A percentile compares a stretch with the other conserved stretches of the same genome.
These are phyloP conservation scores for Salix suchowensis DNA, from an alignment of 345 rosid species.

Conservation along the genomic window DNA sequence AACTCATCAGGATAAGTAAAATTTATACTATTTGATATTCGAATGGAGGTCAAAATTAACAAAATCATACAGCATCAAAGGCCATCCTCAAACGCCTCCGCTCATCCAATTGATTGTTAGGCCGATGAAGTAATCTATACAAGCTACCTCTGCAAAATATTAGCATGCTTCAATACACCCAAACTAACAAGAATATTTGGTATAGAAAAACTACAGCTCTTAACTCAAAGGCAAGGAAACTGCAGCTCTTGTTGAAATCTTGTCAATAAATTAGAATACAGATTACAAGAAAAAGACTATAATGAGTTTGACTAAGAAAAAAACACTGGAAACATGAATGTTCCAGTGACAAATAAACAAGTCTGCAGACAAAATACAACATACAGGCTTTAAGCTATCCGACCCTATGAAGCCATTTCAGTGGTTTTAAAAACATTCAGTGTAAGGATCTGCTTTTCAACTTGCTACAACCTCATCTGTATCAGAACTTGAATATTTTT, in stretches of 20 bases:
- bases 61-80: conserved; percentile 72
- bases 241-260: not conserved
- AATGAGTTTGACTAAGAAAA: not conserved
- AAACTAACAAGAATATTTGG: conserved; percentile 5
- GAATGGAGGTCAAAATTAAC: conserved; percentile 14
- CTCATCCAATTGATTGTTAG: conserved; percentile 90
- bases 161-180: not conserved
- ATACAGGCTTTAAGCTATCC: not conserved
- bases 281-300: not conserved
- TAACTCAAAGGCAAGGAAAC: not conserved
- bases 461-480: not conserved
- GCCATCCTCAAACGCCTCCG: conserved; percentile 93
- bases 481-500: not conserved
- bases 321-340: not conserved
- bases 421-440: not conserved
- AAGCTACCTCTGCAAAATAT: conserved; percentile 83
- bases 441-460: not conserved
- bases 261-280: not conserved
- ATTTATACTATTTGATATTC: not conserved
- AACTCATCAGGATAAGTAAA: conserved; percentile 10
- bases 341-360: not conserved
- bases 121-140: conserved; percentile 84
- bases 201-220: not conserved
- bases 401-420: not conserved
- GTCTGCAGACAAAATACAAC: not conserved